Evolutionary conservation across 345 rosid species (phyloP).

Genomic region (Hypericum androsaemum): DNA sequence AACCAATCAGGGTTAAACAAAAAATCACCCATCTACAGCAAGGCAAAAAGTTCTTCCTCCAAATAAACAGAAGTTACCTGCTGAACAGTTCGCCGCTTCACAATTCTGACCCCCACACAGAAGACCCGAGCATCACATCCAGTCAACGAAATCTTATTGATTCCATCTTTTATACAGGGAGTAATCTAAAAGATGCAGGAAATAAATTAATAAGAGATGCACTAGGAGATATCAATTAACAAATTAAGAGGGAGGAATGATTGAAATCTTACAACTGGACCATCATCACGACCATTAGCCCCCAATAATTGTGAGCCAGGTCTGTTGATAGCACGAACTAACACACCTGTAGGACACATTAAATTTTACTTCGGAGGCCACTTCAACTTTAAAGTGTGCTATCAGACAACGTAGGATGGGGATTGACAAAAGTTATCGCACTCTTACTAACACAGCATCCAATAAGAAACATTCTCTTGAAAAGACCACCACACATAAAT

Average conservation of each 20-base stretch:
- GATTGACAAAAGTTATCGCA: too few relatives aligned
- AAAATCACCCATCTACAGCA: too few relatives aligned
- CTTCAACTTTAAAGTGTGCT: too few relatives aligned
- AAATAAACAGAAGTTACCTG: slow-evolving; percentile 9
- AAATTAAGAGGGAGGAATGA: neutral
- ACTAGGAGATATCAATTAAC: neutral
- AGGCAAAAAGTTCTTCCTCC: neutral
- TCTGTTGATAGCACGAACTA: slow-evolving; percentile 16
- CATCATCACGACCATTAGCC: slow-evolving; percentile 36
- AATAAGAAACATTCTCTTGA: too few relatives aligned
- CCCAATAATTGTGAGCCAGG: slow-evolving; percentile 24
- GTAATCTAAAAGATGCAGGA: slow-evolving; percentile 12
- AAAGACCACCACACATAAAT: too few relatives aligned
- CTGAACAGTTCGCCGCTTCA: slow-evolving; percentile 15
- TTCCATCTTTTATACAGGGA: slow-evolving; percentile 11
- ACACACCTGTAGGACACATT: slow-evolving; percentile 8
- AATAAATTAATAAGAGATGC: neutral
- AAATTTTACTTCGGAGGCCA: neutral
- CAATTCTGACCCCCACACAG: slow-evolving; percentile 26
- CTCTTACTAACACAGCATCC: too few relatives aligned
- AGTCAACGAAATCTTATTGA: slow-evolving; percentile 19
- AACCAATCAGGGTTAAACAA: too few relatives aligned
- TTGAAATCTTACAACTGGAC: slow-evolving; percentile 24
- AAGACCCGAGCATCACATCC: slow-evolving; percentile 20
- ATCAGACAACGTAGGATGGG: too few relatives aligned